Evolutionary conservation across 2,329 filamentous ascomycete species (phyloP).

Genomic region (Nannizzia gypsea): DNA sequence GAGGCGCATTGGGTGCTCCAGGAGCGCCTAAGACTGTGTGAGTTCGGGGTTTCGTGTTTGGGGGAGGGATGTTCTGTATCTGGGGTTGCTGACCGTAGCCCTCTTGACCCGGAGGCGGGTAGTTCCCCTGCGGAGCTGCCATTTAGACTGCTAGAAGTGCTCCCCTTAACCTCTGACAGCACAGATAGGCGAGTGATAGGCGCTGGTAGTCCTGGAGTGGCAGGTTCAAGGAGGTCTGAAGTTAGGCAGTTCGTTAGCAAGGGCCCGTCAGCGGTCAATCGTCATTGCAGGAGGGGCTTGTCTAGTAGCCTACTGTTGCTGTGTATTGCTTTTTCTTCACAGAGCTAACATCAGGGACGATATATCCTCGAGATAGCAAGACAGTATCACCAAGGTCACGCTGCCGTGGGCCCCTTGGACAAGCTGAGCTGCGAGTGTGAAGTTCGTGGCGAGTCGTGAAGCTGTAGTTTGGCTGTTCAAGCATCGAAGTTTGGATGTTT

Average conservation of each 20-base stretch:
- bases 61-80: conserved; percentile 29
- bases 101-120: conserved; percentile 38
- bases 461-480: neutral
- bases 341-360: neutral
- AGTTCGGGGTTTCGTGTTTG: conserved; percentile 22
- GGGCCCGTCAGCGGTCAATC: neutral
- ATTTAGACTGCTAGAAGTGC: conserved; percentile 20
- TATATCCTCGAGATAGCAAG: neutral
- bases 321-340: neutral
- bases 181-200: neutral
- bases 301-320: neutral
- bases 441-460: neutral
- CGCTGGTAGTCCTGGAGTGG: neutral
- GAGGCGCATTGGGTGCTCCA: conserved; percentile 11
- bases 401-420: neutral
- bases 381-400: neutral
- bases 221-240: neutral
- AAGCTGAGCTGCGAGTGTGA: neutral
- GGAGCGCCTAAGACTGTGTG: conserved; percentile 22
- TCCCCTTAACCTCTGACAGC: neutral
- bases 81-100: conserved; percentile 36
- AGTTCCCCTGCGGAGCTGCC: conserved; percentile 42
- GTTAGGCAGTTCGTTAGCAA: neutral
- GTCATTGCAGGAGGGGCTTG: neutral
- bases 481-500: neutral